Evolutionary conservation across 768 basidiomycete species (phyloP), one percentile per base, ranked within the genome.

Genomic region (Dentipellis fragilis): DNA sequence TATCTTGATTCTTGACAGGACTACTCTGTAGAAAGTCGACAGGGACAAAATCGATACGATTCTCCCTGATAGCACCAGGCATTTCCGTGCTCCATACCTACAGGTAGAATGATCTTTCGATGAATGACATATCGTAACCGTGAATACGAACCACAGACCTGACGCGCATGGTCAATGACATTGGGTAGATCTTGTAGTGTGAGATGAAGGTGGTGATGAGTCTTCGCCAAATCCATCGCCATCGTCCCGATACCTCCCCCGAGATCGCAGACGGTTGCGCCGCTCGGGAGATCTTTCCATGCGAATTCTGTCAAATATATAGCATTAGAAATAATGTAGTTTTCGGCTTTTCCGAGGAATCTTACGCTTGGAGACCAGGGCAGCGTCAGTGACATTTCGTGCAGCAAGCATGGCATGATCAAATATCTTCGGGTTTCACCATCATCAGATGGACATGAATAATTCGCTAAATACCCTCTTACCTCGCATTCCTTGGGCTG

Each of bases 201-300:
- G 37, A 70, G 63, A 42, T 63, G 65, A 23, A 69, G 40, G 37
- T 66, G 64, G 5, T 67, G 67, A 49, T 60, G 58, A 45, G 54
- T 59, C 54, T 58, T 69, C 4, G 65, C 51, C 48, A 69, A 60
- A 17, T 66, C 62, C 1, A 63, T 35, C 38, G 69, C 66, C n/a
- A 69, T 52, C 1, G 64, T 60, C 7, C 68, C 68, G 4, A 65
- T 23, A n/a, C 68, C 64, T 10, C 68, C 62, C 4, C 68, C 68
- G 19, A 69, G 56, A 51, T 69, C 68, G 10, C 65, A 64, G 38
- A 71, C 56, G 7, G 63, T 62, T 23, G 61, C 54, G 22, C 63
- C 55, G 50, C n/a, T 16, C 12, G 50, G 50, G 16, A 51, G n/a
- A 12, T 57, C 59, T 55, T 59, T 36, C 69, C 69, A 59, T 34